These are phyloP conservation scores for Lactarius vividus DNA, from an alignment of 768 basidiomycete genomes.

Conservation along the genomic window DNA sequence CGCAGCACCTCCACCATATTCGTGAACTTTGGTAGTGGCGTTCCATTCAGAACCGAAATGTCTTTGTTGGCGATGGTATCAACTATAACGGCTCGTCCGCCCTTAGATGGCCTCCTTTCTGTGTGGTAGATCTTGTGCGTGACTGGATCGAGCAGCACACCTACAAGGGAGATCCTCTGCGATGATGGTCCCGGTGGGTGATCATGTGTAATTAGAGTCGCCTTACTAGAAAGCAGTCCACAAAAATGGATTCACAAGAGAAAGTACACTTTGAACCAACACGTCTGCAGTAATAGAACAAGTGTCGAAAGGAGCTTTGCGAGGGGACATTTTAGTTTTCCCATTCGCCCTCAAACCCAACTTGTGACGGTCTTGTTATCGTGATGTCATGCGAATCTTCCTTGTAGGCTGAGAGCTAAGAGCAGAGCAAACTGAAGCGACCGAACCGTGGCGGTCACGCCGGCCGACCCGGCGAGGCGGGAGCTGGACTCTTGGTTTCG, in stretches of 20 bases:
- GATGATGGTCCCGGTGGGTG: background rate
- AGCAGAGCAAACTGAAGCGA: too few relatives aligned
- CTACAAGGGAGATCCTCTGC: conserved; percentile 37
- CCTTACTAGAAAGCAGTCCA: background rate
- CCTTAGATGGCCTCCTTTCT: conserved; percentile 58
- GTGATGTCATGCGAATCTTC: background rate
- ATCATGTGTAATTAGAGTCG: background rate
- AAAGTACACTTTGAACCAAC: conserved; percentile 17
- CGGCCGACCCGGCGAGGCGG: too few relatives aligned
- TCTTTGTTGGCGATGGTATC: conserved; percentile 49
- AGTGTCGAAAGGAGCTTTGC: conserved; percentile 21
- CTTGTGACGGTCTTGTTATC: background rate
- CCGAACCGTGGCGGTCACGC: too few relatives aligned
- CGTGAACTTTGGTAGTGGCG: conserved; percentile 57
- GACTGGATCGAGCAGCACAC: conserved; percentile 53
- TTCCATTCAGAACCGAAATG: conserved; percentile 53
- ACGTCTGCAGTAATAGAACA: conserved; percentile 26
- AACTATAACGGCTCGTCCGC: conserved; percentile 56
- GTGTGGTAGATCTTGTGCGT: conserved; percentile 49
- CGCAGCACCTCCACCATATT: conserved; percentile 68
- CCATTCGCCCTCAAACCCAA: background rate
- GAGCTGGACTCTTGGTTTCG: too few relatives aligned
- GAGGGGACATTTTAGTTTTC: background rate
- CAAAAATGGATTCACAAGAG: too few relatives aligned
- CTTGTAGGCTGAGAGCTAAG: background rate